phyloP scores from a whole-genome alignment of 352 stramenopile genomes.

The Pythium phragmiticola region DNA sequence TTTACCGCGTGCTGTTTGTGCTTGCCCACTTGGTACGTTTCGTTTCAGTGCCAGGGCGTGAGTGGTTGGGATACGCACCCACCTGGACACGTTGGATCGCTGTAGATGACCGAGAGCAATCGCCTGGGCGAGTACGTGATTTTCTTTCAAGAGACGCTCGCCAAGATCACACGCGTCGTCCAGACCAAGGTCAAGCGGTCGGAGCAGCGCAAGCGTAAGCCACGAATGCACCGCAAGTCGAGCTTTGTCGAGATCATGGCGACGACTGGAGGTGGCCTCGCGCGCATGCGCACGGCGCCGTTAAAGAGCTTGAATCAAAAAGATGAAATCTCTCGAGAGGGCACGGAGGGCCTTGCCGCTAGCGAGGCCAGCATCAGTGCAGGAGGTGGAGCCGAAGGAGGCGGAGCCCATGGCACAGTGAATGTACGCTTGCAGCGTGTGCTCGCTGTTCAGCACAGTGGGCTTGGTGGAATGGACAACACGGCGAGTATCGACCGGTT shows the following conservation, averaged over 20 bases:
- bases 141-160: constrained; percentile 74
- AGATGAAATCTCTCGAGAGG: not conserved
- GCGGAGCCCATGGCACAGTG: constrained; percentile 3
- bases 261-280: not conserved
- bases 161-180: constrained; percentile 47
- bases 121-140: constrained; percentile 65
- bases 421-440: constrained; percentile 27
- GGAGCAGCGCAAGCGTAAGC: constrained; percentile 27
- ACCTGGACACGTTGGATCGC: not conserved
- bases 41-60: not conserved
- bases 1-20: constrained; percentile 67
- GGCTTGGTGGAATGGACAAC: constrained; percentile 4
- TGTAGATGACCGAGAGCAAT: constrained; percentile 74
- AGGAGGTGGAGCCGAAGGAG: not conserved
- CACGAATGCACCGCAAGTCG: constrained; percentile 29
- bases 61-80: not conserved
- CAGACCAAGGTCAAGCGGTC: constrained; percentile 40
- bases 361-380: not conserved
- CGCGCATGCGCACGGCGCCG: constrained; percentile 11
- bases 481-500: constrained; percentile 42
- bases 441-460: not conserved
- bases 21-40: constrained; percentile 64
- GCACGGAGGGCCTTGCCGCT: not conserved
- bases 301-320: constrained; percentile 1
- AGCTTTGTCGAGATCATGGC: constrained; percentile 27